Conservation (phyloP, 108 stramenopile species). For the Nitzschia sp. region DNA sequence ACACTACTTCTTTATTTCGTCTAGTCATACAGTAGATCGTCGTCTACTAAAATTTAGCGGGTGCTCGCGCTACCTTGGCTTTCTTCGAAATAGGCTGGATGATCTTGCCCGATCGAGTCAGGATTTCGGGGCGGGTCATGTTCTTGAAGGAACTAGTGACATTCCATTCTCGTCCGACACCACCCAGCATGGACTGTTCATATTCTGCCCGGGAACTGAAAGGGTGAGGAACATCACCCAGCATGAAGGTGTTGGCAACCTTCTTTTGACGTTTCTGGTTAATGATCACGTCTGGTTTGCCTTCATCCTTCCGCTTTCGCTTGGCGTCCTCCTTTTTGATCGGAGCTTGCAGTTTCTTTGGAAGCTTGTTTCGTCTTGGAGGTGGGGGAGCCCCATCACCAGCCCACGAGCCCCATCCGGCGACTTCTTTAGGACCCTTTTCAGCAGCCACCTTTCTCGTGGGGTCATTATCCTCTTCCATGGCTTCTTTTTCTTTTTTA, state of each 20-base stretch:
- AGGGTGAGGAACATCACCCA: conserved; percentile 92
- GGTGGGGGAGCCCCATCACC: conserved; percentile 83
- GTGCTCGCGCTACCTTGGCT: conserved; percentile 58
- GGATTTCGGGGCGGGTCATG: conserved; percentile 88
- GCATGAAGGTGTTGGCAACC: conserved; percentile 77
- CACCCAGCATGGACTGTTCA: conserved; percentile 90
- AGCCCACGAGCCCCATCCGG: conserved; percentile 91
- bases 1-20: not conserved
- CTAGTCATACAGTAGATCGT: not conserved
- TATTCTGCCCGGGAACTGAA: conserved; percentile 94
- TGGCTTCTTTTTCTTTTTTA: conserved; percentile 80
- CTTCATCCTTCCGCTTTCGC: conserved; percentile 74
- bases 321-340: conserved; percentile 41
- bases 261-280: conserved; percentile 93
- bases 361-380: conserved; percentile 33
- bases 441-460: conserved; percentile 57
- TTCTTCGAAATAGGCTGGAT: conserved; percentile 92
- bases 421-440: conserved; percentile 43
- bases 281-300: conserved; percentile 87
- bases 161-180: conserved; percentile 96
- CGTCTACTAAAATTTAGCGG: conserved; percentile 73
- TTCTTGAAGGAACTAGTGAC: conserved; percentile 79
- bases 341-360: conserved; percentile 60
- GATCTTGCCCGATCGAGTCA: conserved; percentile 88
- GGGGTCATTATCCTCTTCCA: conserved; percentile 76